Evolutionary conservation across 768 basidiomycete genomes (phyloP), one percentile per base, ranked within the genome.

Genomic region (Auricularia auricula-judae): DNA sequence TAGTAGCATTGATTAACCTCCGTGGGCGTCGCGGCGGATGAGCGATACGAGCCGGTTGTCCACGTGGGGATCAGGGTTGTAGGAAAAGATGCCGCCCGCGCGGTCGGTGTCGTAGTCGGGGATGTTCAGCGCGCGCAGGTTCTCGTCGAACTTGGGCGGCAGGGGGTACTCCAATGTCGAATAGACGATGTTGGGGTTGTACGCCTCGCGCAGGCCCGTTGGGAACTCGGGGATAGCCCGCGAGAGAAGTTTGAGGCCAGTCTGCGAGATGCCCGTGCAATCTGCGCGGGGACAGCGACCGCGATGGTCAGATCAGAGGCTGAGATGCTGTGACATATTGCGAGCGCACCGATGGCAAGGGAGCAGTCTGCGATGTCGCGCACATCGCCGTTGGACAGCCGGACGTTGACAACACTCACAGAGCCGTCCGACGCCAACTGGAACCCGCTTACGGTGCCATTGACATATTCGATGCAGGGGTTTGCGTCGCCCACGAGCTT

Each of bases 361-460:
- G 65, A 61, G 14, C 69, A 70, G 2, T 64, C 33, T 7, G 68
- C 33, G 34, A 69, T 65, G 2, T 64, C 43, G 14, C 43, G 21
- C 16, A 69, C 70, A 12, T 65, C 56, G 5, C 61, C 59, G 16
- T 63, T 69, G 18, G 68, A 64, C 14, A 69, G 62, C 3, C 64
- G 58, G 35, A 73, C 39, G 39, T 42, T 42, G 1, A 42, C 39
- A 14, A 42, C 39, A 7, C 8, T 8, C 8, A 42, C 39, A 0
- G 39, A 42, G 39, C 39, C 39, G 39, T 42, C 39, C 39, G 39
- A 8, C 12, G 39, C 39, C 8, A 64, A 39, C 3, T 58, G 43
- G 4, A 74, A 56, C n/a, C 71, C 73, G 23, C 70, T 73, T 7
- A 73, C 75, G 1, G 71, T 70, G 3, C 74, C 75, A 12, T 67